Base-by-base conservation (phyloP, 805 yeast genomes). In the Blastobotrys terrestris region DNA sequence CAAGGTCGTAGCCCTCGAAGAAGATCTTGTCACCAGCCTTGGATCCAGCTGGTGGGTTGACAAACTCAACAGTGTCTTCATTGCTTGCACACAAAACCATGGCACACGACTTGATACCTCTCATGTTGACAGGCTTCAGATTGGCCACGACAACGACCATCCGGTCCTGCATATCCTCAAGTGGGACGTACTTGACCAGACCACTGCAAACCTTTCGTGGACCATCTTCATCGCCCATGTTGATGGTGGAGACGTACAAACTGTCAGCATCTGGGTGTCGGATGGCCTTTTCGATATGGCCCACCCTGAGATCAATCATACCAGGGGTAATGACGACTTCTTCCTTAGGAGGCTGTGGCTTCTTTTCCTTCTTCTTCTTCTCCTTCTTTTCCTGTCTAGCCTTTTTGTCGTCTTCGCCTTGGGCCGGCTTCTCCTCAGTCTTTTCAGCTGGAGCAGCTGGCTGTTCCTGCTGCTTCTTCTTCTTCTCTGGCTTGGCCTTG, bases 161-260 rank as follows among this genome's bases (percentile, higher is more conserved):
- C 70, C 98, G 85, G 71, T 88, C 81, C 79, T 94, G 99, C 96
- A 94, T 85, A 44, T 86, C 95, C 74, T 94, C 98, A 59, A 95
- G 70, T 42, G 96, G 84, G 67, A 87, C 78, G 72, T 87, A 83
- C 62, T 88, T 88, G 58, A 90, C 97, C 64, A 94, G 78, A 62
- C 99, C 99, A 11, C 97, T 88, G 76, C 99, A 94, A 53, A 94
- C 96, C 31, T 98, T 94, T 77, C 99, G 83, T 66, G 99, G 99
- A 55, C 95, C 95, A 68, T 88, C 96, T 57, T 77, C 91, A 64
- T 94, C 99, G 61, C 99, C 99, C 77, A 87, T 83, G 58, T 95
- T 88, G 63, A 94, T 94, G 50, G 99, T 94, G 26, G 98, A 94
- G 53, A 94, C 96, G 69, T 94, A 94, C 63, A 94, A 77, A 1